These are phyloP conservation scores for Polyporus arcularius DNA, from an alignment of 768 basidiomycete species.

Conservation along the genomic window DNA sequence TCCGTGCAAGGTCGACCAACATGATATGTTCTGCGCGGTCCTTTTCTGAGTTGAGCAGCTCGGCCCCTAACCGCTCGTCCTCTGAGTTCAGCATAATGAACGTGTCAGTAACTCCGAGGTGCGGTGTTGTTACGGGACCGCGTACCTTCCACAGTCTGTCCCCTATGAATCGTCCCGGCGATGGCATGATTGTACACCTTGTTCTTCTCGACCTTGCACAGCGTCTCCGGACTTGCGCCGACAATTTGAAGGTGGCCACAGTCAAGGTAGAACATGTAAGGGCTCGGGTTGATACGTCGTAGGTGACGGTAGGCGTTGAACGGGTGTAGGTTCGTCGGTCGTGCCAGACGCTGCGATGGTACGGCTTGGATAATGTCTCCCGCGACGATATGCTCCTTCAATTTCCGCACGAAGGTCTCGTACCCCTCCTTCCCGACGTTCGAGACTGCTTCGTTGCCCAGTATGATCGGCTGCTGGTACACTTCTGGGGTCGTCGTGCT, in stretches of 20 bases:
- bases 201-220: constrained; percentile 92
- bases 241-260: constrained; percentile 93
- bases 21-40: constrained; percentile 98
- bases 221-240: constrained; percentile 97
- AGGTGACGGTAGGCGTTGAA: constrained; percentile 97
- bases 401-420: constrained; percentile 82
- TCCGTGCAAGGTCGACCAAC: constrained; percentile 96
- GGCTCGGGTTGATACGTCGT: constrained; percentile 94
- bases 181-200: constrained; percentile 98
- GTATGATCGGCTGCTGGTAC: constrained; percentile 60
- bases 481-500: constrained; percentile 59
- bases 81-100: constrained; percentile 50
- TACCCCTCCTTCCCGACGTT: constrained; percentile 96
- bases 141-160: constrained; percentile 82
- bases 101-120: neutral
- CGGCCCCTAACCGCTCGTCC: constrained; percentile 77
- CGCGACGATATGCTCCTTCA: constrained; percentile 93
- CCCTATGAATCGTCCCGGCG: constrained; percentile 90
- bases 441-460: constrained; percentile 71
- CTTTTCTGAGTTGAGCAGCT: constrained; percentile 83
- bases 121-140: neutral
- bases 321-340: constrained; percentile 87
- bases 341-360: constrained; percentile 86
- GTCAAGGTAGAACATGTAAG: constrained; percentile 98
- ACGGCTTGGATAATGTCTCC: constrained; percentile 99